phyloP scores from a whole-genome alignment of 805 yeast genomes.

The Wickerhamomyces mucosus region DNA sequence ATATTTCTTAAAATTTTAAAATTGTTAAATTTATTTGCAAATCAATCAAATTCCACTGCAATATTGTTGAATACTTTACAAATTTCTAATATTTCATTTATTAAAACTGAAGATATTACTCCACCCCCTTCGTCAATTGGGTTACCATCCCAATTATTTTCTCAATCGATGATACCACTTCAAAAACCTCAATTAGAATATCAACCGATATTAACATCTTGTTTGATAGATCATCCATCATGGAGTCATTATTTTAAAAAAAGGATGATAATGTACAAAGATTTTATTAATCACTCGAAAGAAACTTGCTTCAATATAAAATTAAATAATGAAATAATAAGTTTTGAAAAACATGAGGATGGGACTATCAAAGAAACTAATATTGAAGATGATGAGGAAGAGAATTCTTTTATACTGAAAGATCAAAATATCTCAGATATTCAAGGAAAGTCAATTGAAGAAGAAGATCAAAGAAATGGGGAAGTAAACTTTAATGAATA shows the following conservation, averaged over 20 bases:
- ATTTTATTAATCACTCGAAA: constrained; percentile 9
- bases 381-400: constrained; percentile 4
- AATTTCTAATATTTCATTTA: constrained; percentile 14
- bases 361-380: constrained; percentile 4
- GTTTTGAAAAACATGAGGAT: constrained; percentile 2
- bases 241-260: constrained; percentile 14
- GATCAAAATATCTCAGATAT: constrained; percentile 3
- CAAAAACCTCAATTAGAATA: constrained; percentile 7
- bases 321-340: neutral
- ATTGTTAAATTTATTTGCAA: constrained; percentile 9
- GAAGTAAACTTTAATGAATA: no score
- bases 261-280: constrained; percentile 15
- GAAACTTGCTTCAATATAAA: constrained; percentile 4
- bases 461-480: no score
- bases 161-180: constrained; percentile 3
- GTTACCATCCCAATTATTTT: constrained; percentile 1
- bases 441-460: neutral
- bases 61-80: constrained; percentile 12
- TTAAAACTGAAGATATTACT: constrained; percentile 6
- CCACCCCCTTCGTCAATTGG: neutral
- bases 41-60: constrained; percentile 10
- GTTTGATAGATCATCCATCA: constrained; percentile 13
- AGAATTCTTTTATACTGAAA: constrained; percentile 3
- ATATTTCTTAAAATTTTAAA: constrained; percentile 10
- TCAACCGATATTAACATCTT: constrained; percentile 15